Evolutionary conservation across 495 filamentous ascomycete species (phyloP), one percentile per base, ranked within the genome.

Genomic region (Penicilliopsis zonata): DNA sequence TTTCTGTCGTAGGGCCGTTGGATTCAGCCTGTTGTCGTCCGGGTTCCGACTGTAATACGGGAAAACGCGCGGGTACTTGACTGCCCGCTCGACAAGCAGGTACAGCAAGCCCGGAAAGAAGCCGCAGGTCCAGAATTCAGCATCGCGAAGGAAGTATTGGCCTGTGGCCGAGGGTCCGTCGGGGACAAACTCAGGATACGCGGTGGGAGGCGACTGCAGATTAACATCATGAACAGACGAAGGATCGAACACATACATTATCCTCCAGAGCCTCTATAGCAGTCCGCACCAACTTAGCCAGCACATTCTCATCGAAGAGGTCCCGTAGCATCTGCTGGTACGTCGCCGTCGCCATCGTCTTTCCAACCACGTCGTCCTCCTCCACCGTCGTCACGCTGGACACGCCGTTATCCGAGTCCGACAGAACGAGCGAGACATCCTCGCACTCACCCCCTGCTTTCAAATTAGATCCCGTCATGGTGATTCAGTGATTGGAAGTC

Each of bases 111-210:
- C 57, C 1, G 60, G 60, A 23, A 61, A 64, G 38, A 64, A 61
- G 4, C 60, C 57, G 29, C 50, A 64, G 2, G 60, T 61, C 60
- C 60, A 62, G 33, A 62, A 64, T 0, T 57, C 44, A 2, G 47
- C 43, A n/a, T 60, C 56, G 2, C 56, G 47, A 17, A 47, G 43
- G n/a, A 43, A 28, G 28, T 63, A 57, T 10, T 31, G 30, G 6
- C 40, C 44, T 17, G 25, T 28, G 18, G 42, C 37, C 3, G 46
- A 40, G 4, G 48, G 50, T 9, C 25, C 34, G 15, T 47, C 31
- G 0, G 52, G 47, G 2, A 53, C 46, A 18, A 31, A 50, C 29
- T 59, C 55, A 7, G 57, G 57, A 28, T 42, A 59, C 4, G 23
- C 24, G 6, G 31, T 47, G 13, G 36, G 43, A 12, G 36, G 41